Evolutionary conservation across 2,329 filamentous ascomycete genomes (phyloP).

Genomic region (Colletotrichum sublineola): DNA sequence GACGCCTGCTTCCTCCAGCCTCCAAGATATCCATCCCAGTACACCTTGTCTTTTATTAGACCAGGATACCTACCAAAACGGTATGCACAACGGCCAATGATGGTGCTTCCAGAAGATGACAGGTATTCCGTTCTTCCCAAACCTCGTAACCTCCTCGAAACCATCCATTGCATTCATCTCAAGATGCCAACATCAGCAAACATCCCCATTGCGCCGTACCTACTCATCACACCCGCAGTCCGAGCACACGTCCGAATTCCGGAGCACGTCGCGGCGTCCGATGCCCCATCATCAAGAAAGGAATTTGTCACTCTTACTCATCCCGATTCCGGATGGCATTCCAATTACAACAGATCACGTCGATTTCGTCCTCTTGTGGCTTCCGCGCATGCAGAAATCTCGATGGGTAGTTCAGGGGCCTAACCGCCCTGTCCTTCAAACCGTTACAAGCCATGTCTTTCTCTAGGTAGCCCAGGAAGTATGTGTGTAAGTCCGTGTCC

Average conservation of each 20-base stretch:
- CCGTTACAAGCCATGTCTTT: background rate
- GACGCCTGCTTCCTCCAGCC: background rate
- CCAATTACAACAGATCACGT: background rate
- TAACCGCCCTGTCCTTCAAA: background rate
- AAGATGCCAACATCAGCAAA: slow-evolving; percentile 6
- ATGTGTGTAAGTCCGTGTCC: background rate
- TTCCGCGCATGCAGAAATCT: background rate
- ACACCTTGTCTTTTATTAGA: background rate
- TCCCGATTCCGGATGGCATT: background rate
- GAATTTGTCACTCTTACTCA: background rate
- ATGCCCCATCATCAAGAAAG: background rate
- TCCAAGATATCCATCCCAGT: background rate
- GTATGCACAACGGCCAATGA: background rate
- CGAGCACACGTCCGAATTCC: background rate
- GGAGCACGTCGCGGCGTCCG: background rate
- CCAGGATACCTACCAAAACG: background rate
- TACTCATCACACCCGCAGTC: background rate
- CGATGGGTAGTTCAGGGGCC: background rate
- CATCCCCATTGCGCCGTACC: background rate
- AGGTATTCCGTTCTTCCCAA: background rate
- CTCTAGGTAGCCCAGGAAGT: background rate
- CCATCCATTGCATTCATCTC: background rate
- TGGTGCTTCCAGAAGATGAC: background rate
- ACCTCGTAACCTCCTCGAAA: background rate
- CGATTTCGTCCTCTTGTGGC: background rate